phyloP scores from a whole-genome alignment of 2,329 filamentous ascomycete genomes.

The Epichloe amarillans region DNA sequence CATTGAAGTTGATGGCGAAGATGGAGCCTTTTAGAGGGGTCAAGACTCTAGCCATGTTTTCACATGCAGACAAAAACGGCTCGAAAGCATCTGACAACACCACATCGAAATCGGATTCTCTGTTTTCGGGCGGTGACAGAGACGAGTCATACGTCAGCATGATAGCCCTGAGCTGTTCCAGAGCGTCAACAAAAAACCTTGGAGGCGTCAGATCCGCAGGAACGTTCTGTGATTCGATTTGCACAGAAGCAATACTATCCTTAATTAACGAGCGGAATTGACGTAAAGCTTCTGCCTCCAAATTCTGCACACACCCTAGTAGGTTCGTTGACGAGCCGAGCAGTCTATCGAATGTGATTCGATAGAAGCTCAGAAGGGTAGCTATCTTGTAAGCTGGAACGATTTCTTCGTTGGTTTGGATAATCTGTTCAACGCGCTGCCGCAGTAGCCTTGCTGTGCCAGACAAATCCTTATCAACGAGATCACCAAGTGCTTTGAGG shows the following conservation, averaged over 20 bases:
- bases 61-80: conserved; percentile 68
- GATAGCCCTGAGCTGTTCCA: conserved; percentile 64
- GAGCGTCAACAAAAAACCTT: conserved; percentile 70
- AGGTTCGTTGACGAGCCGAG: conserved; percentile 57
- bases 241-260: conserved; percentile 64
- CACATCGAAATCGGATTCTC: conserved; percentile 57
- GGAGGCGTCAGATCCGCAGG: conserved; percentile 66
- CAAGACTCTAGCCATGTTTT: conserved; percentile 51
- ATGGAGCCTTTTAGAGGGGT: conserved; percentile 47
- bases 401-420: conserved; percentile 83
- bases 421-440: conserved; percentile 80
- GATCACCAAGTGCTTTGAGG: conserved; percentile 64
- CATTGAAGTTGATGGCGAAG: conserved; percentile 60
- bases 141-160: conserved; percentile 84
- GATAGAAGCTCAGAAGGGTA: conserved; percentile 83
- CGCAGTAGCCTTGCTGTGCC: conserved; percentile 75
- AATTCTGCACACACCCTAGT: conserved; percentile 50
- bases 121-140: conserved; percentile 43
- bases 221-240: conserved; percentile 55
- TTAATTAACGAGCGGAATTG: conserved; percentile 74
- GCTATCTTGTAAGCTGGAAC: conserved; percentile 81
- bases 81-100: conserved; percentile 71
- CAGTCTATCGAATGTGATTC: conserved; percentile 68
- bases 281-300: conserved; percentile 65
- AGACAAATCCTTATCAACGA: conserved; percentile 75